Conservation (phyloP, 2,329 filamentous ascomycete genomes). For the Seiridium unicorne region DNA sequence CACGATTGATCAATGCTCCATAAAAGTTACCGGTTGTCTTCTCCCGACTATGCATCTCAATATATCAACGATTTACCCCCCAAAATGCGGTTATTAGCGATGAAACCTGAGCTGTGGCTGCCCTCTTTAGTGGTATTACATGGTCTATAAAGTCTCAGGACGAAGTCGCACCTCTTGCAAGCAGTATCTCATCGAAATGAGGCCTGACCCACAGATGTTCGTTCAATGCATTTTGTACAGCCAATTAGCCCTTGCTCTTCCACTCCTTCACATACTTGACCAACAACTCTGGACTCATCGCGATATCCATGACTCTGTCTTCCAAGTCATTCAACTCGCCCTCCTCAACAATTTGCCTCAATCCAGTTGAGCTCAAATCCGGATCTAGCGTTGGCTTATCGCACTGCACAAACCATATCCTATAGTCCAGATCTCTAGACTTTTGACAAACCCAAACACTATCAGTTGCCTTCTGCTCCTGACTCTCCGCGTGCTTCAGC, state of each 20-base stretch:
- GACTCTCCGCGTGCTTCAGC: background rate
- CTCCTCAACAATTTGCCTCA: constrained; percentile 10
- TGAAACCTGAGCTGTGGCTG: too few relatives aligned
- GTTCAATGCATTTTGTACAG: too few relatives aligned
- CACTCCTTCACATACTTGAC: background rate
- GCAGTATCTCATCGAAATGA: too few relatives aligned
- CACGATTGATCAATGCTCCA: too few relatives aligned
- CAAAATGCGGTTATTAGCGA: too few relatives aligned
- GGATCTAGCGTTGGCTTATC: constrained; percentile 8
- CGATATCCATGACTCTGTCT: constrained; percentile 8
- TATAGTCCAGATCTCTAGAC: background rate
- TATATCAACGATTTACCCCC: too few relatives aligned
- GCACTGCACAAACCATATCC: background rate
- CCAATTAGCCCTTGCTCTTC: background rate
- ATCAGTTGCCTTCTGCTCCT: background rate
- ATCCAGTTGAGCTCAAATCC: constrained; percentile 14
- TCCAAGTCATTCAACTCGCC: constrained; percentile 1
- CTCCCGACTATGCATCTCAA: too few relatives aligned
- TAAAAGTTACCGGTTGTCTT: too few relatives aligned
- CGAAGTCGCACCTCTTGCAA: too few relatives aligned
- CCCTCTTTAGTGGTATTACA: too few relatives aligned
- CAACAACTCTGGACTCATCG: constrained; percentile 14
- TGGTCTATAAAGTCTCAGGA: too few relatives aligned
- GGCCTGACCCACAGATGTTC: too few relatives aligned
- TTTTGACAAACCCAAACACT: background rate